phyloP scores from a whole-genome alignment of 1,139 yeast genomes.

The Pichia sp. region DNA sequence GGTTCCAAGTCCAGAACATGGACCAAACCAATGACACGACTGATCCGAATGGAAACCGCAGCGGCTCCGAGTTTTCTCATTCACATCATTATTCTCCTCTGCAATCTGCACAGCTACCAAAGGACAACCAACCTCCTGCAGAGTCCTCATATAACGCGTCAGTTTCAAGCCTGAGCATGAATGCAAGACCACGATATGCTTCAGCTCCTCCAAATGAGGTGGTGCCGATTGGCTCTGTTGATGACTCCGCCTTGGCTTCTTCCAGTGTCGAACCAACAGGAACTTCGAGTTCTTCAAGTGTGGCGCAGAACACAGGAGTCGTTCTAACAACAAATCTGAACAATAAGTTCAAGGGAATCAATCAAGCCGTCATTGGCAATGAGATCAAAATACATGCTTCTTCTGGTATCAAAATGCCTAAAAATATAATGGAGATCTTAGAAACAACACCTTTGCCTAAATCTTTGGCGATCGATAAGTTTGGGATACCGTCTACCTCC shows the following conservation, averaged over 20 bases:
- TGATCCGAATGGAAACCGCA: background rate
- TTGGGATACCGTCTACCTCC: slow-evolving; percentile 57
- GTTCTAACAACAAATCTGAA: slow-evolving; percentile 18
- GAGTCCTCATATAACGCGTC: background rate
- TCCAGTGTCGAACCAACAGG: slow-evolving; percentile 9
- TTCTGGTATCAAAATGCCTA: slow-evolving; percentile 31
- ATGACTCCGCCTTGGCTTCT: slow-evolving; percentile 3
- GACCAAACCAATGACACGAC: background rate
- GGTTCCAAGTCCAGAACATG: background rate
- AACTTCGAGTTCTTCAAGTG: slow-evolving; percentile 5
- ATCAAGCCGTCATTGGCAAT: slow-evolving; percentile 20
- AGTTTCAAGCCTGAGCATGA: slow-evolving; percentile 1
- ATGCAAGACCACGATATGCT: background rate
- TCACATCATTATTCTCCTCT: background rate
- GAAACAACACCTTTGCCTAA: slow-evolving; percentile 45
- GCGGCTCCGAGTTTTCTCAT: background rate
- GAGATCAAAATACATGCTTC: slow-evolving; percentile 31
- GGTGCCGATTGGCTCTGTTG: slow-evolving; percentile 8
- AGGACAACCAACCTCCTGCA: slow-evolving; percentile 3
- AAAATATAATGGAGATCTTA: slow-evolving; percentile 44
- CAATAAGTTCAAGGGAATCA: slow-evolving; percentile 16
- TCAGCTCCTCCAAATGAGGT: slow-evolving; percentile 11
- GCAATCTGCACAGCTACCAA: background rate
- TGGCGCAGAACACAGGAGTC: slow-evolving; percentile 7
- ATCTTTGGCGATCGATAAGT: slow-evolving; percentile 33